These are phyloP conservation scores for Penicillium goetzii DNA, from an alignment of 495 filamentous ascomycete genomes.

Conservation along the genomic window DNA sequence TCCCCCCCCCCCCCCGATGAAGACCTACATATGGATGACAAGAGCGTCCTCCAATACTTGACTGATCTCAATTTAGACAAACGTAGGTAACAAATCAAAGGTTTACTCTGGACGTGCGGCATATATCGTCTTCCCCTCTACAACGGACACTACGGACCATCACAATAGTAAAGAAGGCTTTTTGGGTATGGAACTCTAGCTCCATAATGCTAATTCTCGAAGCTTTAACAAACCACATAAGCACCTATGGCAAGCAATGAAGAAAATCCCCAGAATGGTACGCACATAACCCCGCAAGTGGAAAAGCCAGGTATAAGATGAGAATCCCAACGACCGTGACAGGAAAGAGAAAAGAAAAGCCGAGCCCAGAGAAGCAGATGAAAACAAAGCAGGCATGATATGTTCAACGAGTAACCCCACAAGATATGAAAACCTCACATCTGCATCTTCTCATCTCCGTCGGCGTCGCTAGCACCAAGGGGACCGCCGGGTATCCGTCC, in stretches of 20 bases:
- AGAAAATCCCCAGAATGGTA: constrained; percentile 21
- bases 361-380: constrained; percentile 16
- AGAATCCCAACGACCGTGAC: constrained; percentile 21
- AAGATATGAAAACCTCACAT: constrained; percentile 28
- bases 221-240: constrained; percentile 13
- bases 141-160: background rate
- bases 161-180: background rate
- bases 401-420: constrained; percentile 16
- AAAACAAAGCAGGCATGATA: constrained; percentile 20
- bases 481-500: constrained; percentile 77
- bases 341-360: constrained; percentile 14
- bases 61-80: too few relatives aligned
- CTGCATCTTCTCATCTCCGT: constrained; percentile 42
- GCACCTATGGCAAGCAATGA: constrained; percentile 22
- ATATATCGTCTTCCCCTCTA: background rate
- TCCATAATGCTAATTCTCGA: constrained; percentile 25
- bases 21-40: too few relatives aligned
- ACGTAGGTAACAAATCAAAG: background rate
- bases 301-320: constrained; percentile 23
- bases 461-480: constrained; percentile 44
- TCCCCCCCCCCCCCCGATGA: too few relatives aligned
- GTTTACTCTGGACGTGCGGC: background rate
- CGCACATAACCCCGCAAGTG: constrained; percentile 26
- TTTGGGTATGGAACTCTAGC: constrained; percentile 21
- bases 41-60: too few relatives aligned